Evolutionary conservation across 768 basidiomycete genomes (phyloP).

Genomic region (Amanita pallidorosea): DNA sequence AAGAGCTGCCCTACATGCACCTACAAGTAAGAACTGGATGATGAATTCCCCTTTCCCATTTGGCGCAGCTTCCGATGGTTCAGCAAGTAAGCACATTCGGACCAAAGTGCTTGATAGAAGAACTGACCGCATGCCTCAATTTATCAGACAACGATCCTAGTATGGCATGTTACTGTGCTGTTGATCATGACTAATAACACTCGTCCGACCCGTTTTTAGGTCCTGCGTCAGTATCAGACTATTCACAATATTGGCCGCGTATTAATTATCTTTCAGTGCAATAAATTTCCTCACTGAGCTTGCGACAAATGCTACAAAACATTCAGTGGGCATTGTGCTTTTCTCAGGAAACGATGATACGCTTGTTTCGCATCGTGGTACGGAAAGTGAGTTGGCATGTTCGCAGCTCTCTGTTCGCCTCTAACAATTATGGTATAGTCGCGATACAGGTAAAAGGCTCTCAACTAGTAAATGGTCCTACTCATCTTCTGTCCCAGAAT

Average conservation of each 20-base stretch:
- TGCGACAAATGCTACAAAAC: slow-evolving; percentile 51
- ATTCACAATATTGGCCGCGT: background rate
- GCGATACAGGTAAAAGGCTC: slow-evolving; percentile 36
- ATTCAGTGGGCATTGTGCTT: slow-evolving; percentile 40
- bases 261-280: slow-evolving; percentile 26
- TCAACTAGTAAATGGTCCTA: background rate
- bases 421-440: slow-evolving; percentile 22
- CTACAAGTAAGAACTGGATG: slow-evolving; percentile 42
- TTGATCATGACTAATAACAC: background rate
- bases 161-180: slow-evolving; percentile 11
- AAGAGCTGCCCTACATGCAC: slow-evolving; percentile 58
- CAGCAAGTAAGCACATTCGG: slow-evolving; percentile 3
- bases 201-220: slow-evolving; percentile 11
- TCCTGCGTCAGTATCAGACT: slow-evolving; percentile 19
- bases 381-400: slow-evolving; percentile 36
- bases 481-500: slow-evolving; percentile 31
- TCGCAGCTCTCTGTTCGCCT: background rate
- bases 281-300: slow-evolving; percentile 55
- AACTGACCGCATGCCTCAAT: slow-evolving; percentile 12
- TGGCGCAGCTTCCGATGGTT: slow-evolving; percentile 1
- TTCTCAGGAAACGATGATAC: slow-evolving; percentile 65
- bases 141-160: slow-evolving; percentile 24
- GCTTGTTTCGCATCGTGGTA: slow-evolving; percentile 50
- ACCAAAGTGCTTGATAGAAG: slow-evolving; percentile 20
- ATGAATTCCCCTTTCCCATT: slow-evolving; percentile 19